These are phyloP conservation scores for Kodamaea derodonti DNA, from an alignment of 1,139 yeast species.

Conservation along the genomic window DNA sequence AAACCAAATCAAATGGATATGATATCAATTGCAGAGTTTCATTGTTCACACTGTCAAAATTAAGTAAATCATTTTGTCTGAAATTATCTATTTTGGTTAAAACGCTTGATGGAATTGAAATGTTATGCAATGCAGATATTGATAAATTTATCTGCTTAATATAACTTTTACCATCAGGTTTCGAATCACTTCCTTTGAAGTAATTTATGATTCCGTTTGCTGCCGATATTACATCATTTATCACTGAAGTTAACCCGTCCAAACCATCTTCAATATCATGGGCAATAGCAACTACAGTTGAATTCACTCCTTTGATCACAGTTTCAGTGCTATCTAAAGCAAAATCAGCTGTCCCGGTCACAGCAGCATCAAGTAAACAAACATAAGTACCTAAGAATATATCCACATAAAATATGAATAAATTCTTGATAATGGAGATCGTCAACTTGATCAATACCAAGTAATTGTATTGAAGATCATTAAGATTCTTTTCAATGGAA, in stretches of 20 bases:
- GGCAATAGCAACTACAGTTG: constrained; percentile 51
- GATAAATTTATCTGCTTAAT: constrained; percentile 54
- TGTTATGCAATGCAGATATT: constrained; percentile 47
- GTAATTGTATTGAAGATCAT: constrained; percentile 9
- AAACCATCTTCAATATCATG: constrained; percentile 62
- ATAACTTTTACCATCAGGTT: constrained; percentile 19
- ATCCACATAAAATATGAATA: constrained; percentile 65
- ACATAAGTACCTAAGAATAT: constrained; percentile 80
- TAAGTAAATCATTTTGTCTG: constrained; percentile 10
- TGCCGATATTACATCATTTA: constrained; percentile 46
- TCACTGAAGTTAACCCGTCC: constrained; percentile 45
- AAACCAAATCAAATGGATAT: constrained; percentile 11
- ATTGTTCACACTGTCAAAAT: constrained; percentile 12
- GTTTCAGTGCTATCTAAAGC: constrained; percentile 72
- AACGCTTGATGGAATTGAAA: constrained; percentile 52
- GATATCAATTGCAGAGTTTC: constrained; percentile 11
- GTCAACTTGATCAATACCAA: constrained; percentile 22
- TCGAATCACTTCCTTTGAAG: constrained; percentile 39
- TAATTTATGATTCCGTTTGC: constrained; percentile 48
- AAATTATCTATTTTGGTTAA: constrained; percentile 11
- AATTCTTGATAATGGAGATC: constrained; percentile 53
- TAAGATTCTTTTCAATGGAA: constrained; percentile 15
- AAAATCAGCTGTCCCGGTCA: constrained; percentile 67
- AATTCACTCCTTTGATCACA: constrained; percentile 56
- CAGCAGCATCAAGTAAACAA: constrained; percentile 71